Evolutionary conservation across 2,329 filamentous ascomycete species (phyloP), one percentile per base, ranked within the genome.

Genomic region (Plenodomus tracheiphilus): DNA sequence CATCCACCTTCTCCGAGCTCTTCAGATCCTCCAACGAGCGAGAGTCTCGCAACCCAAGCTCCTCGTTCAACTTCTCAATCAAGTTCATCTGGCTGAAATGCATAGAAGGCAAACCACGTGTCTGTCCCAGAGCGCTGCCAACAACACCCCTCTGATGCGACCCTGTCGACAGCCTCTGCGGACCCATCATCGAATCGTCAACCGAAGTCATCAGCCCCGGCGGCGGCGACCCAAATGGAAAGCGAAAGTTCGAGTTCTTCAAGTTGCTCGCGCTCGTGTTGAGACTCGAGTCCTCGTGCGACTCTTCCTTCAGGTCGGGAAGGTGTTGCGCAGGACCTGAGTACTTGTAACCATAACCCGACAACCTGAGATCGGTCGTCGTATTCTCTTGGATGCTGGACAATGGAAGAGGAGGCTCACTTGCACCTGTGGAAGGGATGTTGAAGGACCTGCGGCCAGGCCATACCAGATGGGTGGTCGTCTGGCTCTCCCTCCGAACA

Each of bases 61-160:
- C 75, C 35, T 77, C 74, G 25, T 75, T 74, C 22, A 79, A 55
- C 58, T 74, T 76, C 35, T 74, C 72, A 43, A 78, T 68, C 39
- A 79, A 60, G 53, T 79, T 71, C 58, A 74, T 73, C 7, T 69
- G 69, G 49, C 77, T 79, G 64, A 79, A 79, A 51, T 78, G 74
- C 51, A 80, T 67, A 7, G 75, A 77, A 13, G 77, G 77, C 22
- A 80, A 65, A 13, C 73, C 69, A 45, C 72, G 68, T 35, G 68
- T 68, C 37, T 64, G 57, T 20, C 53, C 56, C 32, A 66, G 49
- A 16, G 41, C 57, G 35, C 48, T 59, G n/a, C 59, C 58, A 8
- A 66, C 46, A 19, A 39, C 61, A 38, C 59, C 62, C 41, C 43
- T 53, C 9, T 47, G 57, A 38, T 52, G 48, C 37, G 65, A 68